Base-by-base conservation (phyloP, 371 early-diverging fungal genomes). In the Conidiobolus incongruus region DNA sequence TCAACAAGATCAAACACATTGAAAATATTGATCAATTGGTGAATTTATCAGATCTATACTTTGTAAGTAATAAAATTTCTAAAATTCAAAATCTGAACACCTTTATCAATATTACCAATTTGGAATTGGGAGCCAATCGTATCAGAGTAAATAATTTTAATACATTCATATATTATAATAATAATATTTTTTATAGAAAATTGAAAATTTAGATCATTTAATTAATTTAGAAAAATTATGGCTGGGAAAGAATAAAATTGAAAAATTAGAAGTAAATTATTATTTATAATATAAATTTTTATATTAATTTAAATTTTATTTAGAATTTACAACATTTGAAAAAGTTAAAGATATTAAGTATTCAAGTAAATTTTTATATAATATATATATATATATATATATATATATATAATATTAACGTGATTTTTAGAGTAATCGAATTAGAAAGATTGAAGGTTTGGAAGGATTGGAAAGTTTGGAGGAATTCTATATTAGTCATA, bases 241-340 rank as follows among this genome's bases (percentile, higher is more conserved):
- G 79, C 61, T 96, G 30, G 94, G 97, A 23, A 96, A 96, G 55
- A 96, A 96, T 66, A 96, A 94, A 60, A 88, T 96, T 23, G 61
- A 70, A 1, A 65, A 68, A 48, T 60, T 93, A 7, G 60, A 83
- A 66, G 81, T 73, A 65, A 38, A 36, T 29, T 1, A 16, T 41
- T 20, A 7, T 43, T 13, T 40, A n/a, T 20, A 13, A n/a, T n/a
- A n/a, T n/a, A n/a, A n/a, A n/a, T n/a, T n/a, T n/a, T n/a, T n/a
- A n/a, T n/a, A n/a, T n/a, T n/a, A n/a, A n/a, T n/a, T n/a, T 12
- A 19, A 20, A 6, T 30, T 24, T 20, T 7, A 22, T 40, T 5
- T 40, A 63, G 59, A 60, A 60, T 44, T 56, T 70, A 11, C 45
- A 45, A 3, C 30, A 33, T 1, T 44, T 70, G 31, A 51, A 60